A percentile compares a stretch with the other conserved stretches of the same genome.
These are phyloP conservation scores for Insectozyma bohioensis DNA, from an alignment of 1,139 yeast genomes.

Conservation along the genomic window DNA sequence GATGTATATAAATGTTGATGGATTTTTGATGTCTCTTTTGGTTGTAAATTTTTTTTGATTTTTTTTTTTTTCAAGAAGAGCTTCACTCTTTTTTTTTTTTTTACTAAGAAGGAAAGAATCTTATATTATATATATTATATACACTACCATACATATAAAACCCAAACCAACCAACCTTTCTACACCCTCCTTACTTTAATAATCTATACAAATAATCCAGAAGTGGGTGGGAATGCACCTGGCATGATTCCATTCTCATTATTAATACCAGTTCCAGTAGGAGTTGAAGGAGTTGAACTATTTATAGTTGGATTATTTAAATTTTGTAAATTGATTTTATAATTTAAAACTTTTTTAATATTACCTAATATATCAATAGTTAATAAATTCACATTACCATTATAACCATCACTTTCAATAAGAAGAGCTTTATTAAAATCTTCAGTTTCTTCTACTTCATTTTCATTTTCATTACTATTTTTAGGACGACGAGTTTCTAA, in stretches of 20 bases:
- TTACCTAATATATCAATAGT: constrained; percentile 26
- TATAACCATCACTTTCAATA: constrained; percentile 39
- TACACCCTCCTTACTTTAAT: too few species aligned
- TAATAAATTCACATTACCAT: constrained; percentile 37
- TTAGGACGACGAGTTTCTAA: constrained; percentile 11
- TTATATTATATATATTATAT: neutral
- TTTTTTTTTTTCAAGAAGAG: constrained; percentile 4
- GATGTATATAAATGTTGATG: neutral
- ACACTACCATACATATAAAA: constrained; percentile 1
- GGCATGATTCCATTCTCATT: constrained; percentile 7
- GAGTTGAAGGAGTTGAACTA: constrained; percentile 2
- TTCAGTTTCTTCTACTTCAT: constrained; percentile 2
- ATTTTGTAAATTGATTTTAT: constrained; percentile 16
- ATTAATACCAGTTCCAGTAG: neutral
- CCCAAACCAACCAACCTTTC: neutral
- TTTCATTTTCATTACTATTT: neutral
- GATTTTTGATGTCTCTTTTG: neutral
- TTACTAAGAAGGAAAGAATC: too few species aligned
- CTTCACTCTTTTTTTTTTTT: too few species aligned
- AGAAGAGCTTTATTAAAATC: constrained; percentile 14
- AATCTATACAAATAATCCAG: constrained; percentile 14
- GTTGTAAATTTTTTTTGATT: neutral
- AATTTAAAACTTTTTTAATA: constrained; percentile 22
- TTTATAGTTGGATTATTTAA: too few species aligned
- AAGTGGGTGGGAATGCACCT: constrained; percentile 13